phyloP scores from a whole-genome alignment of 345 rosid species.

The Aquilaria yunnanensis region DNA sequence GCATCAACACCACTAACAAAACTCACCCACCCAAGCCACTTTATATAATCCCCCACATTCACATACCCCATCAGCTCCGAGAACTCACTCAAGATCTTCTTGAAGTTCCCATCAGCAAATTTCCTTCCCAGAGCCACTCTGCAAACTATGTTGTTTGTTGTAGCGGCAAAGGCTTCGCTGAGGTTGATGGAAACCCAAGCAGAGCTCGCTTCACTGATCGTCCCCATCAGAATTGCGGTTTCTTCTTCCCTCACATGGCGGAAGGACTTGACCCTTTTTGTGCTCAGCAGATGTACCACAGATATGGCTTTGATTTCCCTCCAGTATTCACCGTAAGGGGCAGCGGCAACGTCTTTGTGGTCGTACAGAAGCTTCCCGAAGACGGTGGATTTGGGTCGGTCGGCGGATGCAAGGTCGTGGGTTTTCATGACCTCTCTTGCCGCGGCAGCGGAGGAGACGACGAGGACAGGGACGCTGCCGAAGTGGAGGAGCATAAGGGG shows the following conservation, averaged over 20 bases:
- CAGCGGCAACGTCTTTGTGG: conserved; percentile 26
- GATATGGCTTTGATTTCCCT: conserved; percentile 50
- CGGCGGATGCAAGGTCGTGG: too few species aligned
- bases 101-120: conserved; percentile 23
- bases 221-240: conserved; percentile 23
- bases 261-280: conserved; percentile 39
- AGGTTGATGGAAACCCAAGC: conserved; percentile 25
- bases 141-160: conserved; percentile 39
- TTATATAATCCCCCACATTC: conserved; percentile 36
- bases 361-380: too few species aligned
- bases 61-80: conserved; percentile 30
- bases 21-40: background rate
- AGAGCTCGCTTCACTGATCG: conserved; percentile 12
- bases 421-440: too few species aligned
- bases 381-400: too few species aligned
- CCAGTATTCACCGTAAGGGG: conserved; percentile 73
- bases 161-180: conserved; percentile 19
- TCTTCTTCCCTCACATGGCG: conserved; percentile 35
- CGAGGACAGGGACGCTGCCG: too few species aligned
- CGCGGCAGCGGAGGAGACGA: too few species aligned
- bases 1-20: conserved; percentile 14
- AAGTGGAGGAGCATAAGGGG: too few species aligned
- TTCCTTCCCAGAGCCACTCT: conserved; percentile 47
- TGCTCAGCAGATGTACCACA: conserved; percentile 41
- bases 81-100: conserved; percentile 20